phyloP scores from a whole-genome alignment of 2,329 filamentous ascomycete species.

The Juglanconis oblonga region DNA sequence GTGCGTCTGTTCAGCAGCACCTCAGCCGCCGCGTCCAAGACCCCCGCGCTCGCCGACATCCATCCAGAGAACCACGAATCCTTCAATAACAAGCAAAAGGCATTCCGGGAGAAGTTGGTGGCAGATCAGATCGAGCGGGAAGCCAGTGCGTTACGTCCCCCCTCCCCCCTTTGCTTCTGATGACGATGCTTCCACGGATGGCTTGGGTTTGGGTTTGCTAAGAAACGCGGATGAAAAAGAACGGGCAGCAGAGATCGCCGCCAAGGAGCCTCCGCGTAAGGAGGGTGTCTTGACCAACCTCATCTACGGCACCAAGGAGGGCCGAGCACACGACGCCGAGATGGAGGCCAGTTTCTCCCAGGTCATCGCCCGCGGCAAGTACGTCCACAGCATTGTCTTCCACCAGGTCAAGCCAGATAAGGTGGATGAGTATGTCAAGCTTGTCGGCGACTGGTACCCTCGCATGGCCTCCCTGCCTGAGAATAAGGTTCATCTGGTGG shows the following conservation, averaged over 20 bases:
- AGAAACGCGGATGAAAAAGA: constrained; percentile 43
- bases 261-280: constrained; percentile 60
- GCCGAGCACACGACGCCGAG: constrained; percentile 88
- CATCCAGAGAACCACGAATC: constrained; percentile 65
- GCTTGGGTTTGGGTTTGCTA: constrained; percentile 59
- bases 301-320: constrained; percentile 96
- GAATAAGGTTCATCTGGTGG: constrained; percentile 94
- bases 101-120: constrained; percentile 79
- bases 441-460: constrained; percentile 91
- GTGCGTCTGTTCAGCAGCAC: constrained; percentile 55
- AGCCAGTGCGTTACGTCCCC: constrained; percentile 66
- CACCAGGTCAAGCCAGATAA: constrained; percentile 95
- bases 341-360: constrained; percentile 94
- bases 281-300: constrained; percentile 75
- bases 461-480: constrained; percentile 78
- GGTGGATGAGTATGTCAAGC: constrained; percentile 88
- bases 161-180: constrained; percentile 40
- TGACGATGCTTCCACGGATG: constrained; percentile 29
- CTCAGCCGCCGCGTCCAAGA: constrained; percentile 39
- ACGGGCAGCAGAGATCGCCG: constrained; percentile 56
- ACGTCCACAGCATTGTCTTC: constrained; percentile 96
- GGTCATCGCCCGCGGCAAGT: constrained; percentile 92
- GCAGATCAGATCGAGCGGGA: constrained; percentile 77
- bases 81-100: constrained; percentile 81
- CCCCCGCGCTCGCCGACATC: constrained; percentile 85